A percentile compares a stretch with the other conserved stretches of the same genome.
phyloP scores from a whole-genome alignment of 2,329 filamentous ascomycete species.

The Aspergillus awamori region DNA sequence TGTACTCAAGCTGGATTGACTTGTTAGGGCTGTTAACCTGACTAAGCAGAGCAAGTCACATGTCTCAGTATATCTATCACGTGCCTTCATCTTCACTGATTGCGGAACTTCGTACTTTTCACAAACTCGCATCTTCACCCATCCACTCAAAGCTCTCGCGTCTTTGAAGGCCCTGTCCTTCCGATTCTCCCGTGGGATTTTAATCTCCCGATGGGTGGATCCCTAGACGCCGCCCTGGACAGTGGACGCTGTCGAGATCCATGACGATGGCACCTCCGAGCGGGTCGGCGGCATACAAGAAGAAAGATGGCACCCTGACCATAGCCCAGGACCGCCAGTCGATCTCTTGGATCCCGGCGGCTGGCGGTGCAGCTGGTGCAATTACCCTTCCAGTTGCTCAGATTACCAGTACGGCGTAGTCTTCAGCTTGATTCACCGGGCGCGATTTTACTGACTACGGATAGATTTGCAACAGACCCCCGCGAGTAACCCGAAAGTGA shows the following conservation, averaged over 20 bases:
- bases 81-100: not conserved
- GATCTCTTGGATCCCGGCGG: conserved; percentile 79
- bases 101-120: conserved; percentile 1
- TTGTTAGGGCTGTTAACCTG: not conserved
- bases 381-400: conserved; percentile 72
- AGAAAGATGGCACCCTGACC: conserved; percentile 85
- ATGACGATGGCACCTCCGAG: conserved; percentile 53
- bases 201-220: conserved; percentile 40
- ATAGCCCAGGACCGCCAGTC: conserved; percentile 72
- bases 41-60: conserved; percentile 2
- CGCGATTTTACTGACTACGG: conserved; percentile 6
- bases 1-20: not conserved
- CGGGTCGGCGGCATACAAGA: conserved; percentile 82
- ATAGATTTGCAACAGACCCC: conserved; percentile 93
- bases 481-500: conserved; percentile 82
- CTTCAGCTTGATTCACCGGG: not conserved
- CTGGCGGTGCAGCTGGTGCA: conserved; percentile 61
- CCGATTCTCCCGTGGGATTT: conserved; percentile 20
- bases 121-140: conserved; percentile 13
- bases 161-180: conserved; percentile 26
- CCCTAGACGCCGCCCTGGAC: conserved; percentile 36
- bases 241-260: conserved; percentile 42
- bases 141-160: conserved; percentile 9
- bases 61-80: not conserved
- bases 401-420: conserved; percentile 71